Conservation (phyloP, 179 eudicot species). For the Vitellaria paradoxa region DNA sequence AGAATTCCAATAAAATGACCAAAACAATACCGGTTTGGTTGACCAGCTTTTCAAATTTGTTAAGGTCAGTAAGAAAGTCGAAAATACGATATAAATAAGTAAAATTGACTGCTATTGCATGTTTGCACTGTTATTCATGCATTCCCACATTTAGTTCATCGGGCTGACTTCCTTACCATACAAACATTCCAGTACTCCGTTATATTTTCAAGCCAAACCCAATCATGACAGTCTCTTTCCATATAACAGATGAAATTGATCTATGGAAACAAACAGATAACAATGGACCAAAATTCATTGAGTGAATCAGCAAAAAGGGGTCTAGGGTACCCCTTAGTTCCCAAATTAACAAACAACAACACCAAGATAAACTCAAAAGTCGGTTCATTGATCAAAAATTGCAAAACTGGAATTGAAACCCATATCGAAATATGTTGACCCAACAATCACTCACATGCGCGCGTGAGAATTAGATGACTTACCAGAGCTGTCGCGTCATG, state of each 20-base stretch:
- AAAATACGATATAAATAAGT: background rate
- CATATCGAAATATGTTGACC: background rate
- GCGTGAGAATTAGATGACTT: constrained; percentile 15
- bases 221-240: too few relatives aligned
- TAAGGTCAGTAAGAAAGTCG: background rate
- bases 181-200: too few relatives aligned
- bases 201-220: too few relatives aligned
- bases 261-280: too few relatives aligned
- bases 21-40: background rate
- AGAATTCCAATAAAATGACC: background rate
- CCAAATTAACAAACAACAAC: too few relatives aligned
- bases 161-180: background rate
- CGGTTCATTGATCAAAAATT: too few relatives aligned
- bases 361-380: too few relatives aligned
- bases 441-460: too few relatives aligned
- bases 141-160: background rate
- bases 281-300: too few relatives aligned
- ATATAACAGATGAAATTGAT: background rate
- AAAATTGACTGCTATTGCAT: background rate
- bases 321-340: too few relatives aligned
- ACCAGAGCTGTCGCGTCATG: constrained; percentile 67
- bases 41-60: background rate
- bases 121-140: background rate
- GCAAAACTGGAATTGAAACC: background rate
- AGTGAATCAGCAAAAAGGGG: too few relatives aligned